phyloP scores from a whole-genome alignment of 1,139 yeast genomes.

The Citeromyces siamensis region DNA sequence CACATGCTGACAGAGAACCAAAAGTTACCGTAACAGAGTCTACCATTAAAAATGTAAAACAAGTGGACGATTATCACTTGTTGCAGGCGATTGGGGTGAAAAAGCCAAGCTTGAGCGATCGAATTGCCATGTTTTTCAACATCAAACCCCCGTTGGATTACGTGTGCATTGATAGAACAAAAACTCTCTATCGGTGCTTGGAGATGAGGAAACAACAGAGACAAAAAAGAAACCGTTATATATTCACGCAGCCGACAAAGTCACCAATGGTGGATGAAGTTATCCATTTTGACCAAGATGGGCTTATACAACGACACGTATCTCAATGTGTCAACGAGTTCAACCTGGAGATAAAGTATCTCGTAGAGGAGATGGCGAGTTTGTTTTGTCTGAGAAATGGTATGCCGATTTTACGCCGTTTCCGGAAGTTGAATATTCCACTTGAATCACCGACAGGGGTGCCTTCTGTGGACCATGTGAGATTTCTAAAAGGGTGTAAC shows the following conservation, averaged over 20 bases:
- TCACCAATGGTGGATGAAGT: background rate
- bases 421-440: slow-evolving; percentile 4
- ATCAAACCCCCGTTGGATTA: background rate
- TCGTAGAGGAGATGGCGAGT: slow-evolving; percentile 17
- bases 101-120: background rate
- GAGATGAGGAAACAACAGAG: background rate
- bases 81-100: background rate
- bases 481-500: background rate
- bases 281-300: background rate
- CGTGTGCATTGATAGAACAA: background rate
- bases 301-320: background rate
- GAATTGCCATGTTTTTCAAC: slow-evolving; percentile 1
- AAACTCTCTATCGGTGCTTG: background rate
- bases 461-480: background rate
- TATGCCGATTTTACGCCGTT: slow-evolving; percentile 13
- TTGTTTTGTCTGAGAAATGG: slow-evolving; percentile 11
- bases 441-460: background rate
- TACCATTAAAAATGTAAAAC: background rate
- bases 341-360: slow-evolving; percentile 11
- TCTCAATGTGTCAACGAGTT: slow-evolving; percentile 6
- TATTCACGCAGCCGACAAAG: background rate
- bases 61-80: background rate
- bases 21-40: background rate
- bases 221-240: background rate
- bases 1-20: background rate